Percentiles rank a stretch among this genome's conserved stretches.
Conservation (phyloP, 2,329 filamentous ascomycete genomes). For the Hansfordia pulvinata region DNA sequence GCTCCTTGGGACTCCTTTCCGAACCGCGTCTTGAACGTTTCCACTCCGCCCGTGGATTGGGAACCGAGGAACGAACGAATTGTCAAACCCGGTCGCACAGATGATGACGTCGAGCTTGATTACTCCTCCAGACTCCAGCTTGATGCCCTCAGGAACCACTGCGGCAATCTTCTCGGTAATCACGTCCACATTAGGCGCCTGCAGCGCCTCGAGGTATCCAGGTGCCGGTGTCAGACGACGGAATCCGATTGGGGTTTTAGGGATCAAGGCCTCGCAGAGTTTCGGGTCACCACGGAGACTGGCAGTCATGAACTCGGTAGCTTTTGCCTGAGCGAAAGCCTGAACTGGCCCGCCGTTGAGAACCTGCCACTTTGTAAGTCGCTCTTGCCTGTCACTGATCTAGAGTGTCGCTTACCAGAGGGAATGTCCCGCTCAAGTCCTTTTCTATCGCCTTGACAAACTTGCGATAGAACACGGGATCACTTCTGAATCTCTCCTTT, state of each 20-base stretch:
- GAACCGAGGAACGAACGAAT: constrained; percentile 36
- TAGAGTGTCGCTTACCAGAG: constrained; percentile 18
- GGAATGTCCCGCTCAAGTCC: constrained; percentile 28
- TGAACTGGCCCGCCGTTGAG: constrained; percentile 26
- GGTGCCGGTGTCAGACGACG: constrained; percentile 35
- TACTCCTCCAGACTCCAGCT: constrained; percentile 31
- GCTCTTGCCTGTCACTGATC: too few species aligned
- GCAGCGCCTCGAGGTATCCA: constrained; percentile 31
- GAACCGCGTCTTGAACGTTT: constrained; percentile 36
- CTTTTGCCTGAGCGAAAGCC: constrained; percentile 24
- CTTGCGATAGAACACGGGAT: constrained; percentile 28
- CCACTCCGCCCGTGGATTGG: constrained; percentile 33
- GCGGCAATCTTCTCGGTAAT: constrained; percentile 28
- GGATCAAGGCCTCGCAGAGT: constrained; percentile 36
- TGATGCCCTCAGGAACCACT: constrained; percentile 32
- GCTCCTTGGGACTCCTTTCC: constrained; percentile 25
- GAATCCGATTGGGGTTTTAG: constrained; percentile 32
- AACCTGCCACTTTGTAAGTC: constrained; percentile 11
- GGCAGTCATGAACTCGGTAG: constrained; percentile 30
- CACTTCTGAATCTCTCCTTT: constrained; percentile 30
- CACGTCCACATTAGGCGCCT: constrained; percentile 31
- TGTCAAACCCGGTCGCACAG: constrained; percentile 44
- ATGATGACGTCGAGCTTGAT: constrained; percentile 40
- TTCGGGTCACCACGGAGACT: constrained; percentile 31
- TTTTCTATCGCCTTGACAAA: constrained; percentile 33